phyloP scores from a whole-genome alignment of 108 stramenopile genomes.

The Pelagomonas calceolata region DNA sequence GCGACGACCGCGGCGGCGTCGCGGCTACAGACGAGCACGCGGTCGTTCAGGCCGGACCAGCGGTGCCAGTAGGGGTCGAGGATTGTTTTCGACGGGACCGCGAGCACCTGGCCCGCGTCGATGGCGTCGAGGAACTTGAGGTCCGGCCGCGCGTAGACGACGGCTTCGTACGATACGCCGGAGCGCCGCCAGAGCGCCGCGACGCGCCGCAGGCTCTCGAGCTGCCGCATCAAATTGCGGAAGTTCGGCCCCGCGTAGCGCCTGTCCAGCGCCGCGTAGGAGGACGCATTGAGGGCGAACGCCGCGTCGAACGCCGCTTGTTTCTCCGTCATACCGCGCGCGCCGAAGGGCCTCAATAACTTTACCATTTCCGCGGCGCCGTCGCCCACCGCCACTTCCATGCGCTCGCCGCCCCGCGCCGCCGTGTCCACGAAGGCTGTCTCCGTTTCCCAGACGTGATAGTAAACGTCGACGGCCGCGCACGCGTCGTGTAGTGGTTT shows the following conservation, averaged over 20 bases:
- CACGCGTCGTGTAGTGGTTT: background rate
- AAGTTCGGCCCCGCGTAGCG: background rate
- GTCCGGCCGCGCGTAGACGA: background rate
- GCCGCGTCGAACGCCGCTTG: too few species aligned
- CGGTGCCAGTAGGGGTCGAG: background rate
- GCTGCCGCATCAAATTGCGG: background rate
- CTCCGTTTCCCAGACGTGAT: background rate
- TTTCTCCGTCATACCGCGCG: too few species aligned
- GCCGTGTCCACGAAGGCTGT: background rate
- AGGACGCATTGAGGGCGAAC: too few species aligned
- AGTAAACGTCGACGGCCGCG: background rate
- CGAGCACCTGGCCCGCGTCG: background rate
- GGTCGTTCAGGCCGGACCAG: background rate
- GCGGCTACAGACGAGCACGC: background rate
- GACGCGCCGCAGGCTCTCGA: background rate
- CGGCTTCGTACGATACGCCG: background rate
- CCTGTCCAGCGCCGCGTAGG: too few species aligned
- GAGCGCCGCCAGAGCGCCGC: background rate
- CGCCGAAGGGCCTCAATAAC: too few species aligned
- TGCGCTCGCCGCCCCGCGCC: background rate
- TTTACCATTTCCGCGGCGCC: too few species aligned
- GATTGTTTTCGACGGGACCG: background rate
- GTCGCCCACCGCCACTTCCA: too few species aligned
- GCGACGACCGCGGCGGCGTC: background rate
- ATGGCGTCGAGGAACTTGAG: background rate